Base-by-base conservation (phyloP, 2,329 filamentous ascomycete species). In the Tricladium varicosporioides region DNA sequence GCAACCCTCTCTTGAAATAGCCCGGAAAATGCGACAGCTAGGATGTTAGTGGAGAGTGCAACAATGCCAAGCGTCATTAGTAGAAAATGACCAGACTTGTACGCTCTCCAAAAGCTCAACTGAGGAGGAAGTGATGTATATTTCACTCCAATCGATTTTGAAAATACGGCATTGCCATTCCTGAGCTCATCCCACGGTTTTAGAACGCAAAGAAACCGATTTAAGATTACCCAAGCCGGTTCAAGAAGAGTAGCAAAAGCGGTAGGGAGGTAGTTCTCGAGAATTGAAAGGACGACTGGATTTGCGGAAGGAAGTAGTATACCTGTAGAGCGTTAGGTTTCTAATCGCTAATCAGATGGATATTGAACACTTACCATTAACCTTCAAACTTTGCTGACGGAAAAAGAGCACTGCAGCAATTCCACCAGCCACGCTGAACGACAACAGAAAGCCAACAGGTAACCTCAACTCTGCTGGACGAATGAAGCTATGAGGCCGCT, bases 91-190 rank as follows among this genome's bases (percentile, higher is more conserved):
- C 67, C 55, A 0, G 76, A 71, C 1, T 66, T 70, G 0, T 80
- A 1, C 0, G 83, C 81, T 40, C 77, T 72, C 62, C 74, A 75
- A 0, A 82, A 5, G 0, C 74, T 71, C 0, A 86, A 67, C 19
- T 83, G 81, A 0, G 83, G 82, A 0, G 84, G 83, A 0, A 85
- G 57, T 0, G 82, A 80, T 0, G 75, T 78, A 53, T 86, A 87
- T 10, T 69, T 72, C 0, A 73, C 67, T 2, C 79, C 65, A 0
- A 81, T 58, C 0, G 80, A 75, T 0, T 71, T 67, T 0, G 74
- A 72, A 0, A 73, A 59, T 1, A 57, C 49, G 0, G 75, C 71
- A 5, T 73, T 70, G 0, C 79, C 76, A 5, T 62, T 57, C 16
- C 73, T 72, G 0, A 86, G 68, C 13, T 80, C 75, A 1, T 79